These are phyloP conservation scores for Neonectria punicea DNA, from an alignment of 2,329 filamentous ascomycete species.

Conservation along the genomic window DNA sequence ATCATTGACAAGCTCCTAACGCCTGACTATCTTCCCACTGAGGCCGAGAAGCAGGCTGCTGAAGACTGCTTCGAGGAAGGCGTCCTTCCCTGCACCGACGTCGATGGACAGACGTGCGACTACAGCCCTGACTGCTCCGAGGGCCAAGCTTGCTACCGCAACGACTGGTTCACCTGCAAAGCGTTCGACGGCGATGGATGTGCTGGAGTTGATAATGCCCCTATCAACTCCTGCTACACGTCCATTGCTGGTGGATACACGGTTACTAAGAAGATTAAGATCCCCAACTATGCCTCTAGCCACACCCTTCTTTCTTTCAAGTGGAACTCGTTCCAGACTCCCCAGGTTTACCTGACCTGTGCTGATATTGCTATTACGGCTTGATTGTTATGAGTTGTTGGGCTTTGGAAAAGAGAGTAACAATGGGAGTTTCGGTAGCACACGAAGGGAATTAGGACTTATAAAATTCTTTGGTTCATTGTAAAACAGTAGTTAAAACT, in stretches of 20 bases:
- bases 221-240: conserved; percentile 58
- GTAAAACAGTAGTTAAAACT: neutral
- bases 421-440: neutral
- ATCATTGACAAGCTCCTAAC: conserved; percentile 62
- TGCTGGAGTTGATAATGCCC: conserved; percentile 56
- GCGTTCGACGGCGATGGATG: conserved; percentile 50
- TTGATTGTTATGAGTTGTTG: neutral
- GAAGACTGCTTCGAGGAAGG: conserved; percentile 63
- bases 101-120: conserved; percentile 59
- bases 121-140: conserved; percentile 59
- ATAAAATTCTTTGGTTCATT: neutral
- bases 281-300: conserved; percentile 58
- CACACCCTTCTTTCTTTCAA: conserved; percentile 64
- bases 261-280: conserved; percentile 61
- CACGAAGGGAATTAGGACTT: neutral
- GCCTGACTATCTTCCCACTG: conserved; percentile 58
- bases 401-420: neutral
- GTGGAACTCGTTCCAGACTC: conserved; percentile 66
- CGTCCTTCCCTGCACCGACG: conserved; percentile 59
- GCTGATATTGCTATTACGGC: conserved; percentile 60
- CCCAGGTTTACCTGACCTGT: conserved; percentile 64
- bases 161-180: conserved; percentile 67
- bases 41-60: conserved; percentile 62
- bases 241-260: conserved; percentile 64
- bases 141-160: conserved; percentile 57